Conservation (phyloP, 441 rosid species). For the Pelargonium australe region DNA sequence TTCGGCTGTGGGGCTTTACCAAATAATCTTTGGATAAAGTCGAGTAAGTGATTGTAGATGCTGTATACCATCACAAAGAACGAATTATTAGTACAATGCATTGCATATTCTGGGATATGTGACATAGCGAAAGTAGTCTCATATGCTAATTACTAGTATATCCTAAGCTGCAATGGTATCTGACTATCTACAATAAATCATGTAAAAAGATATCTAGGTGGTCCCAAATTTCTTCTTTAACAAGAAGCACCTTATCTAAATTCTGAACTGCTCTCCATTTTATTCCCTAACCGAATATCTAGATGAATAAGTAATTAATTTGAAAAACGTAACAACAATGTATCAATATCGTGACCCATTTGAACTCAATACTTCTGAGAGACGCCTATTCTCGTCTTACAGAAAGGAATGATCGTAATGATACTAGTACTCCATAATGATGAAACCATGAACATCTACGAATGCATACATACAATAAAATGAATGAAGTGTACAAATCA, state of each 20-base stretch:
- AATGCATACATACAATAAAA: not conserved
- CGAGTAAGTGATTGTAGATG: conserved; percentile 72
- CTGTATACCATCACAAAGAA: conserved; percentile 38
- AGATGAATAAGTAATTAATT: not conserved
- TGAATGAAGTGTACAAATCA: not conserved
- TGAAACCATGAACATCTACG: not conserved
- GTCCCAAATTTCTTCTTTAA: too few species aligned
- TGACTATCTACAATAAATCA: too few species aligned
- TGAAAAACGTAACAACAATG: not conserved
- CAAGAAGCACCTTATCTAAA: too few species aligned
- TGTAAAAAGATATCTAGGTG: too few species aligned
- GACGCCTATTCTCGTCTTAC: not conserved
- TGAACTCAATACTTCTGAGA: not conserved
- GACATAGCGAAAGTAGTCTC: not conserved
- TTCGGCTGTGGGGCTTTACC: conserved; percentile 26
- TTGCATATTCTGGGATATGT: not conserved
- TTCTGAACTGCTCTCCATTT: too few species aligned
- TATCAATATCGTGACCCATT: not conserved
- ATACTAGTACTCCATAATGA: not conserved
- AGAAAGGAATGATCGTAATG: not conserved
- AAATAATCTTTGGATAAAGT: conserved; percentile 40
- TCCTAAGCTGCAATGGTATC: too few species aligned
- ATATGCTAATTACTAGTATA: not conserved
- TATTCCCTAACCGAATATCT: too few species aligned
- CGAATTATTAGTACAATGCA: not conserved